A percentile compares a stretch with the other conserved stretches of the same genome.
phyloP scores from a whole-genome alignment of 345 rosid genomes.

The Brassica nigra region DNA sequence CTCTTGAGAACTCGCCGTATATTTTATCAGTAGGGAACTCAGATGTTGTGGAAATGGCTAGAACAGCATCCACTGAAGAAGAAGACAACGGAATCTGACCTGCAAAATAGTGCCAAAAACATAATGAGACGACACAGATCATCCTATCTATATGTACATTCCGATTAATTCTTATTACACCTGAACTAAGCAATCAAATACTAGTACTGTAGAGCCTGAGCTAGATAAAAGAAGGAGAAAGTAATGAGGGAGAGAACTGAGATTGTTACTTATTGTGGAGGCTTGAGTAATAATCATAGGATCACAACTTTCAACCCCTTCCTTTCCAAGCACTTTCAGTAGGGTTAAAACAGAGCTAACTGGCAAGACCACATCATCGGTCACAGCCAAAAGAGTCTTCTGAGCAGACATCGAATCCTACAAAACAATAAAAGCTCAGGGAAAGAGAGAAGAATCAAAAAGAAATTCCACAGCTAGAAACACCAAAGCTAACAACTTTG shows the following conservation, averaged over 20 bases:
- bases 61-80: slow-evolving; percentile 54
- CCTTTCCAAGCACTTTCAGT: slow-evolving; percentile 44
- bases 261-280: slow-evolving; percentile 49
- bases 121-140: no score
- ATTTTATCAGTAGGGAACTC: slow-evolving; percentile 60
- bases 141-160: no score
- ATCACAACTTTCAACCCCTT: slow-evolving; percentile 41
- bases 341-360: slow-evolving; percentile 42
- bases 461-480: not conserved
- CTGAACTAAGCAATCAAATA: no score
- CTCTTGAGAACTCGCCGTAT: slow-evolving; percentile 59
- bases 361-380: slow-evolving; percentile 41
- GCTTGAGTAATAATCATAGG: slow-evolving; percentile 67
- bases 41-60: slow-evolving; percentile 50
- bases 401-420: slow-evolving; percentile 34
- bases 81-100: slow-evolving; percentile 69
- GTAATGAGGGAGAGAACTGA: not conserved
- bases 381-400: slow-evolving; percentile 29
- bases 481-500: slow-evolving; percentile 4
- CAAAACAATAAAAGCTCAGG: slow-evolving; percentile 1
- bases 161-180: no score
- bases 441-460: not conserved
- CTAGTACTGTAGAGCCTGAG: not conserved
- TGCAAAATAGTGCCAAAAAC: slow-evolving; percentile 31
- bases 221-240: not conserved